A percentile compares a stretch with the other conserved stretches of the same genome.
Evolutionary conservation across 129 eudicot genomes (phyloP).

Genomic region (Lactuca sativa): DNA sequence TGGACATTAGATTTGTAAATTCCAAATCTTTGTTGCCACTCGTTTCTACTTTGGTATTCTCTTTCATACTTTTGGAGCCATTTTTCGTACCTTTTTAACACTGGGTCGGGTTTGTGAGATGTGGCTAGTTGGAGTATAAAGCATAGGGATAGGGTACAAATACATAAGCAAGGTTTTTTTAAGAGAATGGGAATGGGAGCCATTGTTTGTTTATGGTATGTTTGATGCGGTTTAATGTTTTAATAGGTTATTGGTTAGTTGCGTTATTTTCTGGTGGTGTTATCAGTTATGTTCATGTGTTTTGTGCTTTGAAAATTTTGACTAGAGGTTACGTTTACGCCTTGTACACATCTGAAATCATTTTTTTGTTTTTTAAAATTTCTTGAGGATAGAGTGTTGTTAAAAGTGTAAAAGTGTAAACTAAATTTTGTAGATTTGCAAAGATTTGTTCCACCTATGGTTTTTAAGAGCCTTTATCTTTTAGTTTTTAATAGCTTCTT

Average conservation of each 20-base stretch:
- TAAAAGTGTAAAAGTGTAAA: no score
- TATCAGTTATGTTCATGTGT: conserved; percentile 17
- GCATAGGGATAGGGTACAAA: not conserved
- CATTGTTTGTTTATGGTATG: conserved; percentile 13
- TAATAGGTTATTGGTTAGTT: not conserved
- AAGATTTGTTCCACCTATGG: no score
- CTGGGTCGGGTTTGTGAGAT: not conserved
- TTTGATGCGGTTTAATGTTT: conserved; percentile 14
- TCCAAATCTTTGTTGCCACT: conserved; percentile 42
- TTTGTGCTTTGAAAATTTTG: conserved; percentile 16
- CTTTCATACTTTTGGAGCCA: conserved; percentile 40
- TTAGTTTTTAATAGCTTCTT: no score
- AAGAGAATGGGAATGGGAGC: not conserved
- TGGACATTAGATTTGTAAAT: conserved; percentile 46
- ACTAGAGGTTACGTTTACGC: conserved; percentile 13
- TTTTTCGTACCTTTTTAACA: conserved; percentile 29
- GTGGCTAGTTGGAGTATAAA: conserved; percentile 16
- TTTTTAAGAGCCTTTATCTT: no score
- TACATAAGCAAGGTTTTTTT: not conserved
- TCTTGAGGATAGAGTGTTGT: no score
- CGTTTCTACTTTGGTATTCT: conserved; percentile 35
- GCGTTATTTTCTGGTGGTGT: conserved; percentile 10
- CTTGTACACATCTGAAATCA: not conserved
- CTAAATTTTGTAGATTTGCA: no score
- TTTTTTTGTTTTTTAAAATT: not conserved